Evolutionary conservation across 108 stramenopile genomes (phyloP), one percentile per base, ranked within the genome.

Genomic region (Pseudonitzschia multiseries): DNA sequence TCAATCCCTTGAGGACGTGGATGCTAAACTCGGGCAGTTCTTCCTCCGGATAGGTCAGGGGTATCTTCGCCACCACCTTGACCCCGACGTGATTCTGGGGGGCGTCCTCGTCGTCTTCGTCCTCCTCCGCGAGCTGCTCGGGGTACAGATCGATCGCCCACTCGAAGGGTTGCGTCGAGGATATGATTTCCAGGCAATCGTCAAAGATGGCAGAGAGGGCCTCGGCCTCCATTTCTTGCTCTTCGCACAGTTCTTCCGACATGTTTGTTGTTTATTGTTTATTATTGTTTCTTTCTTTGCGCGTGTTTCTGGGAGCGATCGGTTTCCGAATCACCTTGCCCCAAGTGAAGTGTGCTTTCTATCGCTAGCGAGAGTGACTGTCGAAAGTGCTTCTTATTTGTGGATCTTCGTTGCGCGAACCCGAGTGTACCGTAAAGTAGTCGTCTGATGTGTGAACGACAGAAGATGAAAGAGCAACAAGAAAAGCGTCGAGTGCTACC

Each of bases 211-310:
- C 90, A 2, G 75, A 69, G 75, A 94, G 78, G 27, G 93, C 93
- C 76, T 94, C 93, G 20, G 87, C 89, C 76, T 94, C 93, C 89
- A 92, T 89, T 76, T 94, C 89, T 79, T 94, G 93, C 74, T 94
- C 93, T 66, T 81, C 83, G 31, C 83, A 80, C 44, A 90, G 89
- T 68, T 92, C 93, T 6, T 67, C 66, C 26, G 66, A 67, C 66
- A 67, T 67, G 42, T 17, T 40, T 5, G 29, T 62, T 62, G 20
- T 1, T 27, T 9, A 15, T 62, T 62, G 29, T 62, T 62, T 48
- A 2, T 2, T 3, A 48, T 48, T 48, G 14, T 5, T 18, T 48
- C 1, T 2, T 10, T 3, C 13, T 3, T 18, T 48, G 46, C 12
- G 46, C 13, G 9, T 62, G 29, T 14, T 48, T 3, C 17, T 48